Conservation (phyloP, 176 grass and related monocot genomes). For the Zizania latifolia region DNA sequence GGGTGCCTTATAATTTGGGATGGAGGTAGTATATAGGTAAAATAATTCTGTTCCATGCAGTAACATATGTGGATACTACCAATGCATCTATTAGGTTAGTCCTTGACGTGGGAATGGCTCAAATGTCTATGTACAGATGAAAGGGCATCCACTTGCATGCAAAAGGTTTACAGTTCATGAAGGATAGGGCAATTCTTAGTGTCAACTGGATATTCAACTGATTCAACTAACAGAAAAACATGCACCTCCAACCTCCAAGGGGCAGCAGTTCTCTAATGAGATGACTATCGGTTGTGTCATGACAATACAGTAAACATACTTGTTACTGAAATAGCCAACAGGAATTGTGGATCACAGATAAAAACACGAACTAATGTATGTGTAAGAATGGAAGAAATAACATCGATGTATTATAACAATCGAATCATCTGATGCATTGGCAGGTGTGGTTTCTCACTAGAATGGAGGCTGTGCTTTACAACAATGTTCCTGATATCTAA, state of each 20-base stretch:
- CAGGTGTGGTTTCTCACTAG: background rate
- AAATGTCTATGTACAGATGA: background rate
- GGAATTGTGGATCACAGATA: background rate
- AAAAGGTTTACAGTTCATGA: background rate
- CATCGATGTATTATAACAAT: background rate
- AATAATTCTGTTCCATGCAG: background rate
- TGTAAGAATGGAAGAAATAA: background rate
- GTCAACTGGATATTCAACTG: background rate
- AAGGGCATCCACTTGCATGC: background rate
- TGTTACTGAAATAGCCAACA: background rate
- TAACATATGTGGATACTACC: background rate
- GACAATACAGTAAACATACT: background rate
- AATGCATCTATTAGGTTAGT: background rate
- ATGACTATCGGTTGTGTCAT: background rate
- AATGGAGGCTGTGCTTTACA: background rate
- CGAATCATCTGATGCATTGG: background rate
- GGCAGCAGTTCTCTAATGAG: background rate
- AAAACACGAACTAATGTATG: background rate
- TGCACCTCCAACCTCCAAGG: background rate
- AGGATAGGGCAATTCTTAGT: background rate
- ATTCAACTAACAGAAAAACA: slow-evolving; percentile 6
- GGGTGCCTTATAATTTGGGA: no score
- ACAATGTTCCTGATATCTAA: background rate
- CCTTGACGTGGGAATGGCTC: background rate
- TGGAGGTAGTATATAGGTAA: no score